Conservation (phyloP, 164 flowering plant species). For the Protea cynaroides region DNA sequence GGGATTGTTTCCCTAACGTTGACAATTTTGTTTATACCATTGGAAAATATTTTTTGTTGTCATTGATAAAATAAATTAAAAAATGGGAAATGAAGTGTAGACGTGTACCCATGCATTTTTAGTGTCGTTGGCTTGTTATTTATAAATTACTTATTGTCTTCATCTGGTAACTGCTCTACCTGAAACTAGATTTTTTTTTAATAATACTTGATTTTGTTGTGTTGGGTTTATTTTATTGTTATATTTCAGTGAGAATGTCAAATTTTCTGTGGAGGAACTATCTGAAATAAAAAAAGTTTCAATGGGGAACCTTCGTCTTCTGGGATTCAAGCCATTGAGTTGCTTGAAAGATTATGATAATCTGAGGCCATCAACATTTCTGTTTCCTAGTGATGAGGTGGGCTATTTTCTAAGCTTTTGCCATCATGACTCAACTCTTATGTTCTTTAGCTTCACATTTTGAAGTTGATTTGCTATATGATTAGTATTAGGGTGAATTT, state of each 20-base stretch:
- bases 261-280: constrained; percentile 63
- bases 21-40: too few species aligned
- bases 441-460: too few species aligned
- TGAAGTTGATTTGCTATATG: too few species aligned
- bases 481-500: too few species aligned
- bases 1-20: background rate
- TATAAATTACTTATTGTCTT: too few species aligned
- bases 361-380: constrained; percentile 84
- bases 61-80: too few species aligned
- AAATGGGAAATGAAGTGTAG: too few species aligned
- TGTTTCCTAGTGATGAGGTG: constrained; percentile 93
- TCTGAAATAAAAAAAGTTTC: constrained; percentile 70
- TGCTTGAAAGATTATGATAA: constrained; percentile 89
- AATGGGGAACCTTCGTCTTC: constrained; percentile 65
- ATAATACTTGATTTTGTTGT: background rate
- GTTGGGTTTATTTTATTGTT: background rate
- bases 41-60: too few species aligned
- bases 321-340: constrained; percentile 91
- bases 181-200: background rate
- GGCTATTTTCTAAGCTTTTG: background rate
- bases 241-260: constrained; percentile 48
- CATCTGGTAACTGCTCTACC: too few species aligned
- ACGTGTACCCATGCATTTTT: too few species aligned
- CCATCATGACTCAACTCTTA: too few species aligned
- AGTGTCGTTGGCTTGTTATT: too few species aligned